phyloP scores from a whole-genome alignment of 2,329 filamentous ascomycete genomes.

The Madurella fahalii region DNA sequence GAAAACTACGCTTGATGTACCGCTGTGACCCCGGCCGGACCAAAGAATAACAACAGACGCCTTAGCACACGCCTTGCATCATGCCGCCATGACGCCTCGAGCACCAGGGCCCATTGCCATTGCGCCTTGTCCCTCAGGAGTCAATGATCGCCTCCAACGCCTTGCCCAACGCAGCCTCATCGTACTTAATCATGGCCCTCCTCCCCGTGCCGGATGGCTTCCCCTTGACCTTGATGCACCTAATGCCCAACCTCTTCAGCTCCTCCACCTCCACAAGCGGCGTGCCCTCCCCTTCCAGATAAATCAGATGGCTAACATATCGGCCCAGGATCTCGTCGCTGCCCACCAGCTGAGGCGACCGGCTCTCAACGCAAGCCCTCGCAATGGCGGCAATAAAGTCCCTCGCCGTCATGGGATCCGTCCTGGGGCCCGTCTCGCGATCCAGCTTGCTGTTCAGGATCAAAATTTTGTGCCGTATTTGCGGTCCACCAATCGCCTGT shows the following conservation, averaged over 20 bases:
- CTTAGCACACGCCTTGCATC: too few species aligned
- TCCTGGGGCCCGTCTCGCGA: conserved; percentile 74
- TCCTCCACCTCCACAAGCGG: conserved; percentile 66
- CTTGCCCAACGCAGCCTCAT: conserved; percentile 68
- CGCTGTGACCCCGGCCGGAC: too few species aligned
- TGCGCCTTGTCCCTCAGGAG: conserved; percentile 9
- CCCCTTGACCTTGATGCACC: conserved; percentile 73
- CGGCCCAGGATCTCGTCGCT: conserved; percentile 48
- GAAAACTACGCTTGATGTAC: too few species aligned
- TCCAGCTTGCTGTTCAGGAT: conserved; percentile 82
- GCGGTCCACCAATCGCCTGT: conserved; percentile 50
- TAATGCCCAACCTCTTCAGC: conserved; percentile 66
- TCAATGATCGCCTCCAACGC: conserved; percentile 70
- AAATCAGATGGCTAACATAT: conserved; percentile 82
- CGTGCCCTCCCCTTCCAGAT: conserved; percentile 57
- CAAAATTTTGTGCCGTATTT: conserved; percentile 64
- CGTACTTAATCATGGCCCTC: conserved; percentile 61
- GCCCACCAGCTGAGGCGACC: conserved; percentile 37
- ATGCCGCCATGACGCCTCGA: too few species aligned
- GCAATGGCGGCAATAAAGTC: conserved; percentile 82
- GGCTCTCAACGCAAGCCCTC: conserved; percentile 67
- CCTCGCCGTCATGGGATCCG: conserved; percentile 61
- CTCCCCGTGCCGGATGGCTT: conserved; percentile 48
- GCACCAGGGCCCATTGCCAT: neutral
- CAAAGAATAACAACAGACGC: too few species aligned